Conservation (phyloP, 805 yeast species). For the Candida chauliodis region DNA sequence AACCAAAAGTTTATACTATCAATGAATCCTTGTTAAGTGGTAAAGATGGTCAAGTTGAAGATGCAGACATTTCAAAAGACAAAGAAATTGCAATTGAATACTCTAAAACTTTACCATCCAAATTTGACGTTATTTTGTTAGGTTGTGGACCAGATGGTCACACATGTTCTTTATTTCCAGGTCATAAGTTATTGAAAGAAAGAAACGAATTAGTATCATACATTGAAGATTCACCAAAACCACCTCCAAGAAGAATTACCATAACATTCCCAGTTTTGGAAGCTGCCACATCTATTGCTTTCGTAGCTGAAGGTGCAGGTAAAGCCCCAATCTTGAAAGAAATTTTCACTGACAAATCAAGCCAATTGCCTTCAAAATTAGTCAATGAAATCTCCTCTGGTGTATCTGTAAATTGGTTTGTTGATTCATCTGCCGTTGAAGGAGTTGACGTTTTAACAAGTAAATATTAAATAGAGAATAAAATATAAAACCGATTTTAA, state of each 20-base stretch:
- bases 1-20: conserved; percentile 66
- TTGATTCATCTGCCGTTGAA: conserved; percentile 69
- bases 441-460: conserved; percentile 50
- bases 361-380: conserved; percentile 64
- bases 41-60: conserved; percentile 37
- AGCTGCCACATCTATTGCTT: conserved; percentile 54
- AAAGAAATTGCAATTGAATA: conserved; percentile 58
- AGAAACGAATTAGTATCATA: conserved; percentile 50
- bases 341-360: conserved; percentile 54
- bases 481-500: neutral
- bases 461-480: conserved; percentile 25
- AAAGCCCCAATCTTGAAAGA: conserved; percentile 71
- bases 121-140: conserved; percentile 65
- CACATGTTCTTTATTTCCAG: conserved; percentile 90
- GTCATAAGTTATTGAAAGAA: conserved; percentile 64
- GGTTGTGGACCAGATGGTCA: conserved; percentile 98
- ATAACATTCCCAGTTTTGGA: conserved; percentile 76
- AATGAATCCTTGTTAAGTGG: conserved; percentile 59
- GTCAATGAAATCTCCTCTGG: conserved; percentile 53
- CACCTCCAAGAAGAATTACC: conserved; percentile 90
- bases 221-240: conserved; percentile 84
- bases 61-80: conserved; percentile 46
- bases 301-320: conserved; percentile 87
- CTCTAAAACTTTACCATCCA: conserved; percentile 50
- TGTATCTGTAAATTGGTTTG: conserved; percentile 75